Evolutionary conservation across 345 rosid genomes (phyloP), one percentile per base, ranked within the genome.

Genomic region (Eucalyptus curtisii): DNA sequence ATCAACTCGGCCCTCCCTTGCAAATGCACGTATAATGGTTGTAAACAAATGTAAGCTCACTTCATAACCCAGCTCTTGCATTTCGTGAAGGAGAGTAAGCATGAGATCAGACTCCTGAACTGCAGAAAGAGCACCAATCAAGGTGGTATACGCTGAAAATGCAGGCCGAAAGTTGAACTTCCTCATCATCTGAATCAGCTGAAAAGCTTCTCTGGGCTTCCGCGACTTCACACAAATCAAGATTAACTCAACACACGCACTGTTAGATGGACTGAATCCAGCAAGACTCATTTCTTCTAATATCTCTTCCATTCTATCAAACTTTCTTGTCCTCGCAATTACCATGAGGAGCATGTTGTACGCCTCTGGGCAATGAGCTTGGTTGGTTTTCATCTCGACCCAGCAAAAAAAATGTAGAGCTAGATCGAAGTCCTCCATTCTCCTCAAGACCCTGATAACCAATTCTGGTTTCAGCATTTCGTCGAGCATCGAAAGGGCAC

Each of bases 31-130:
- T 90, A 97, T 95, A 82, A 98, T 89, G 59, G 98, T 97, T n/a
- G 99, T 97, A 91, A 98, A 95, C 79, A 98, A 89, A 92, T 95
- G 96, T 88, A 95, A 95, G 49, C 92, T 94, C 57, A 95, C 95
- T 90, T 97, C 99, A 88, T 98, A 98, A n/a, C 99, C 98, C 52
- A 97, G 91, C 90, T 97, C 99, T 91, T 98, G 99, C 98, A 98
- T 98, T 88, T 98, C 96, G 87, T 93, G 94, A 91, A 98, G 96
- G 87, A 98, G 97, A 59, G 93, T 91, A 52, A 95, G 94, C 99
- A 96, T 96, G 88, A 89, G 93, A 91, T 94, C 95, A 49, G 97
- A 94, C 84, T 94, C 95, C 81, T 88, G 90, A 86, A 90, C 92
- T 6, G 85, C 89, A 76, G 99, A 93, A 19, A 97, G 92, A 87